phyloP scores from a whole-genome alignment of 768 basidiomycete species.

The Brasilioporus rufonigricans region DNA sequence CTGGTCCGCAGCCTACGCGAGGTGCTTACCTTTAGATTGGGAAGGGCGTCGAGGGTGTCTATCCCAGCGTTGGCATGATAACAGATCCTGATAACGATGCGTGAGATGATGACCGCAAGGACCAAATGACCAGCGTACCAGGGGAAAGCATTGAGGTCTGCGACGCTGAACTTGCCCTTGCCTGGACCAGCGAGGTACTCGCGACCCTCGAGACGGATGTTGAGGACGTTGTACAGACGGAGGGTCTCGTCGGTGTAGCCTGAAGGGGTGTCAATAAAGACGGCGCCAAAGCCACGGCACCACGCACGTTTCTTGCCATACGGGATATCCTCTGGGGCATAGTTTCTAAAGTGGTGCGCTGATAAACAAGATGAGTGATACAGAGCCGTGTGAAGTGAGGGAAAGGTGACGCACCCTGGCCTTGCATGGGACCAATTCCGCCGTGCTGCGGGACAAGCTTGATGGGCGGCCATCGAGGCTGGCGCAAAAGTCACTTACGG shows the following conservation, averaged over 20 bases:
- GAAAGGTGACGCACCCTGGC: constrained; percentile 42
- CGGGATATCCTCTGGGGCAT: constrained; percentile 63
- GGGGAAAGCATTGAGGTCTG: constrained; percentile 66
- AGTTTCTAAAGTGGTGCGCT: constrained; percentile 71
- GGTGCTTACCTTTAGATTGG: constrained; percentile 50
- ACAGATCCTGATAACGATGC: constrained; percentile 47
- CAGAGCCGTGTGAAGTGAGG: constrained; percentile 4
- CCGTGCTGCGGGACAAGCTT: constrained; percentile 51
- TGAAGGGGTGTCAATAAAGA: constrained; percentile 26
- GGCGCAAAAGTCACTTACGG: constrained; percentile 39
- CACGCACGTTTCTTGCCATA: constrained; percentile 62
- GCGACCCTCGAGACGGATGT: constrained; percentile 67
- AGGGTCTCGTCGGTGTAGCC: constrained; percentile 81
- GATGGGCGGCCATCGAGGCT: background rate
- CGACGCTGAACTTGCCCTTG: constrained; percentile 64
- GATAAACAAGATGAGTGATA: background rate
- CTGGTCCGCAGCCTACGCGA: too few species aligned
- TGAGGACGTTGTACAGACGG: constrained; percentile 80
- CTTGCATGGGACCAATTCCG: constrained; percentile 87
- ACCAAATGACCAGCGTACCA: constrained; percentile 42
- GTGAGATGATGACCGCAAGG: background rate
- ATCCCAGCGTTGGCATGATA: constrained; percentile 47
- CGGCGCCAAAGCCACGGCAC: background rate
- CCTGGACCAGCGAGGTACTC: constrained; percentile 82
- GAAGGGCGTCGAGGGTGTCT: constrained; percentile 60